phyloP scores from a whole-genome alignment of 106 monocot species.

The Cymbidium sinense region DNA sequence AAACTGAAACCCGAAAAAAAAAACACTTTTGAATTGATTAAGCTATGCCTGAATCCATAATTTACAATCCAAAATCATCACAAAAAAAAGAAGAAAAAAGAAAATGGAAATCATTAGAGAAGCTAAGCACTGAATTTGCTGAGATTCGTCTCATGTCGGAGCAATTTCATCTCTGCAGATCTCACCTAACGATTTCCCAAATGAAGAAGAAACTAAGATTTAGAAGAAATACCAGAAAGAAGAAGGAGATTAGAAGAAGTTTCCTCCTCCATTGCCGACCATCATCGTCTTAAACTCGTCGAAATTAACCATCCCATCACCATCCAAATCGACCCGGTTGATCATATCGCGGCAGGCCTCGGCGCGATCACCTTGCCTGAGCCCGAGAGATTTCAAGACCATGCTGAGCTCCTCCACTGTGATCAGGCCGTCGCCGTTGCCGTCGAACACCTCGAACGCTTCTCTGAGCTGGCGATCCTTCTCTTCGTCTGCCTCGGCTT shows the following conservation, averaged over 20 bases:
- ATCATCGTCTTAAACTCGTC: constrained; percentile 79
- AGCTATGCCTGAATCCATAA: too few species aligned
- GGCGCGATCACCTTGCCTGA: constrained; percentile 21
- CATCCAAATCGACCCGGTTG: constrained; percentile 48
- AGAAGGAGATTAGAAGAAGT: background rate
- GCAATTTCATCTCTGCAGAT: too few species aligned
- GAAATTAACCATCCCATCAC: constrained; percentile 62
- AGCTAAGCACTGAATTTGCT: too few species aligned
- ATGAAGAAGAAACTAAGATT: background rate
- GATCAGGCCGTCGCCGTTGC: constrained; percentile 49
- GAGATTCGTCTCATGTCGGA: background rate
- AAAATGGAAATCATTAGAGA: too few species aligned
- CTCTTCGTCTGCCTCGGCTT: constrained; percentile 13
- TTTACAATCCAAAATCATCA: too few species aligned
- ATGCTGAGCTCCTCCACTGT: constrained; percentile 42
- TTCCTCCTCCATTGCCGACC: constrained; percentile 9
- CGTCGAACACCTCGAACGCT: constrained; percentile 58
- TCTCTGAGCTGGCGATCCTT: constrained; percentile 27
- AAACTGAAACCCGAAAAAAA: too few species aligned
- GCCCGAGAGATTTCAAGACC: constrained; percentile 33
- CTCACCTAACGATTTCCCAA: background rate
- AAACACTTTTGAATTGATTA: too few species aligned
- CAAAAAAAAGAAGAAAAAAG: too few species aligned
- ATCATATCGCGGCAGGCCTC: constrained; percentile 58
- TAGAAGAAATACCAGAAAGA: background rate